Conservation (phyloP, 805 yeast species). For the Starmerella bombi region DNA sequence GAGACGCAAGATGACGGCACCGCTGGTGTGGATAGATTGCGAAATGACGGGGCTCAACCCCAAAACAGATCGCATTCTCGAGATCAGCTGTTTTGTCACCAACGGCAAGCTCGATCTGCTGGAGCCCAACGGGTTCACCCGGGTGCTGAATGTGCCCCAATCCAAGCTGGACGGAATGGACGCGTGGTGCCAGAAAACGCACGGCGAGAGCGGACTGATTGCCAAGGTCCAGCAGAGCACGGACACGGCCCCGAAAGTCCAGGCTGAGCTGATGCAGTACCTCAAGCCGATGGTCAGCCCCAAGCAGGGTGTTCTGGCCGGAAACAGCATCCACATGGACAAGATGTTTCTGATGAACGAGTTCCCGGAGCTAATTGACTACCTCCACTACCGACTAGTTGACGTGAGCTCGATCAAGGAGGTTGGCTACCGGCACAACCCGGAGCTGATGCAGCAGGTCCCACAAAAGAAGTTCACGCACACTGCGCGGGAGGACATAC, state of each 20-base stretch:
- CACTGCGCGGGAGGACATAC: slow-evolving; percentile 78
- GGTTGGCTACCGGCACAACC: slow-evolving; percentile 64
- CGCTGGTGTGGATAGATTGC: slow-evolving; percentile 88
- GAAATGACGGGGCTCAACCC: slow-evolving; percentile 95
- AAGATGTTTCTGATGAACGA: slow-evolving; percentile 69
- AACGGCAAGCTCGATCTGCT: slow-evolving; percentile 64
- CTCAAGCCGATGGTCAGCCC: slow-evolving; percentile 35
- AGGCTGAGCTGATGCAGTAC: slow-evolving; percentile 50
- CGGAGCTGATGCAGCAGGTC: slow-evolving; percentile 38
- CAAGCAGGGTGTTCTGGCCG: slow-evolving; percentile 63
- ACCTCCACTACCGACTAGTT: slow-evolving; percentile 59
- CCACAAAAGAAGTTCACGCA: slow-evolving; percentile 63
- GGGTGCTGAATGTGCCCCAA: slow-evolving; percentile 60
- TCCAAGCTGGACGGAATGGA: slow-evolving; percentile 56
- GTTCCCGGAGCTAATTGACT: slow-evolving; percentile 54
- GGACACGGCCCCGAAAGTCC: slow-evolving; percentile 47
- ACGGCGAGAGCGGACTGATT: slow-evolving; percentile 63
- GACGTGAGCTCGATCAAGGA: slow-evolving; percentile 87
- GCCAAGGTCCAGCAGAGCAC: slow-evolving; percentile 46
- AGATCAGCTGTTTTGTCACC: slow-evolving; percentile 80
- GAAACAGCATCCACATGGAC: slow-evolving; percentile 89
- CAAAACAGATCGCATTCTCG: slow-evolving; percentile 65
- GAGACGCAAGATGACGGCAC: slow-evolving; percentile 8
- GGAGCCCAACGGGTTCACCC: slow-evolving; percentile 60
- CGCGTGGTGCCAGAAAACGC: slow-evolving; percentile 80